Evolutionary conservation across 2,329 filamentous ascomycete genomes (phyloP), one percentile per base, ranked within the genome.

Genomic region (Colletotrichum sp.): DNA sequence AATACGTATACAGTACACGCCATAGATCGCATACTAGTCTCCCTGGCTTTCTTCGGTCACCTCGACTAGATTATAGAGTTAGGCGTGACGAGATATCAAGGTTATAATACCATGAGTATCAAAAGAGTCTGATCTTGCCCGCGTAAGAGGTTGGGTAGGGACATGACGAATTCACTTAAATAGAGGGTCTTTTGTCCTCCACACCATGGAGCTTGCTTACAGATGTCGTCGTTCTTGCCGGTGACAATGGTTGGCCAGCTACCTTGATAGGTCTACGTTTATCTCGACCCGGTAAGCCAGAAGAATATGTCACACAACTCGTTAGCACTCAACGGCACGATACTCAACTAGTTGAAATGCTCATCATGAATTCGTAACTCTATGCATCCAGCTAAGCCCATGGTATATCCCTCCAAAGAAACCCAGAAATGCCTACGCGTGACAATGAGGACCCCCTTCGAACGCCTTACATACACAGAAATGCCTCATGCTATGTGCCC

Each of bases 321-420:
- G 34, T 0, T 36, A 36, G 0, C 7, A 36, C 34, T 36, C 34
- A 36, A 0, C 34, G 34, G 34, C 34, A 34, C 32, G 5, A 13
- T 1, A 6, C 12, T 32, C 32, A 13, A 32, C 30, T 13, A 32
- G 30, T 32, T 32, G 30, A 32, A 52, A 52, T 52, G 44, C 44
- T 52, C 44, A 52, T 65, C 63, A 52, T 66, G 19, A 52, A 66
- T 66, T 52, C 63, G 39, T 66, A 7, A 66, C 25, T 52, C 15
- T 66, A 52, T 29, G 30, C 32, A 11, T 25, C 63, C 29, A 36
- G n/a, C 32, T 36, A 16, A 39, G 1, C 61, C 30, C 32, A n/a
- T 66, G 63, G 63, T 66, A 66, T 66, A 66, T 66, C 63, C 63
- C 25, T 30, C 39, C 63, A 66, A 66, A 52, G 25, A 66, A 66